Conservation (phyloP, 306 rosid genomes). For the Hippophae rhamnoides region DNA sequence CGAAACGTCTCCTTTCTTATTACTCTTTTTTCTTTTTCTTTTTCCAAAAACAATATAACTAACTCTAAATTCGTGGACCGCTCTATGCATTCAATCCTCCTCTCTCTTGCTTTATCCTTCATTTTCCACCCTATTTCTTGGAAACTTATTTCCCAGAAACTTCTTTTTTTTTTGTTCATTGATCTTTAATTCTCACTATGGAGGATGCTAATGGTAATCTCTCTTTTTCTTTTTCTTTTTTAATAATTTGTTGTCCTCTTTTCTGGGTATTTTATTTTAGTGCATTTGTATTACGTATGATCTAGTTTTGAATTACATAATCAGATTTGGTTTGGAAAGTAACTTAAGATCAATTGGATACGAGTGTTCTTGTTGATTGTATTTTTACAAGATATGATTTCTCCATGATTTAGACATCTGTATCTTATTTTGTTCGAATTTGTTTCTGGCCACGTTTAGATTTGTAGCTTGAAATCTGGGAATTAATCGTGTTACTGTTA, state of each 20-base stretch:
- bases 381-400: neutral
- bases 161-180: constrained; percentile 8
- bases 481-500: neutral
- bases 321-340: neutral
- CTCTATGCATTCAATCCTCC: constrained; percentile 8
- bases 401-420: neutral
- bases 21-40: no score
- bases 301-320: neutral
- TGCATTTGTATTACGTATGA: neutral
- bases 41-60: neutral
- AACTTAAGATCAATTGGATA: constrained; percentile 1
- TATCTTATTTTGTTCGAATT: neutral
- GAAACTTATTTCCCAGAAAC: constrained; percentile 10
- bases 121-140: neutral
- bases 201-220: constrained; percentile 38
- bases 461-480: neutral
- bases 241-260: neutral
- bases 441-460: neutral
- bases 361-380: neutral
- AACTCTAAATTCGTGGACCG: constrained; percentile 14
- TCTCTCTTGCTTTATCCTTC: neutral
- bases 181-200: constrained; percentile 29
- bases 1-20: no score
- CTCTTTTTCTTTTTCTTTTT: neutral
- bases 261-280: neutral